These are phyloP conservation scores for Diutina sp. DNA, from an alignment of 1,139 yeast genomes.

Conservation along the genomic window DNA sequence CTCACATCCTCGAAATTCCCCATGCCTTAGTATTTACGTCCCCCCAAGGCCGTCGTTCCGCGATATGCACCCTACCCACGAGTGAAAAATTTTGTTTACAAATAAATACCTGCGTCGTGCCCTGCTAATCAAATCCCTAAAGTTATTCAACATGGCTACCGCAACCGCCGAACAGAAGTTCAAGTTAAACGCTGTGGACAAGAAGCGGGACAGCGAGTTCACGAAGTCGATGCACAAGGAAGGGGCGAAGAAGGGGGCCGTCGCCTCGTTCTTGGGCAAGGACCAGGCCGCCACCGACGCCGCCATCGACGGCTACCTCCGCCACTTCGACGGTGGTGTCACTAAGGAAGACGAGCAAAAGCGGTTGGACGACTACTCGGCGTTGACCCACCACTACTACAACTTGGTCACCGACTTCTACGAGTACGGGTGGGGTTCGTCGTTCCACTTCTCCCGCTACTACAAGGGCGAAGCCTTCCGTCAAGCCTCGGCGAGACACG, in stretches of 20 bases:
- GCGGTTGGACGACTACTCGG: constrained; percentile 76
- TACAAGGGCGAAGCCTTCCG: constrained; percentile 87
- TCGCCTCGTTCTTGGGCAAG: constrained; percentile 66
- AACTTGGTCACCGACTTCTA: constrained; percentile 90
- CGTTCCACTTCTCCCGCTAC: constrained; percentile 95
- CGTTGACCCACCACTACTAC: constrained; percentile 89
- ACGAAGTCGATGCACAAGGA: constrained; percentile 83
- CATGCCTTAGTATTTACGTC: too few relatives aligned
- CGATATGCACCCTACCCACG: neutral
- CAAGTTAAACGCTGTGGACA: neutral
- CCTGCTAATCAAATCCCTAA: neutral
- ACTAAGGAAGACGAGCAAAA: constrained; percentile 62
- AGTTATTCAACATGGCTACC: neutral
- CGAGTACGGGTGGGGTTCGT: constrained; percentile 98
- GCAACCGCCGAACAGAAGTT: neutral
- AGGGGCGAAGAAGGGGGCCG: constrained; percentile 53
- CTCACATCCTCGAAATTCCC: too few relatives aligned
- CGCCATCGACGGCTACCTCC: constrained; percentile 84
- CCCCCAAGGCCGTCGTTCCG: neutral
- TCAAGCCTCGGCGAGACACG: constrained; percentile 96
- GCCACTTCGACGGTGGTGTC: constrained; percentile 92
- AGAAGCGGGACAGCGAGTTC: constrained; percentile 38
- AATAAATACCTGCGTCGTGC: neutral
- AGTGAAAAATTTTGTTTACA: neutral
- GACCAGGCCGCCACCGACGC: constrained; percentile 66